Evolutionary conservation across 306 rosid genomes (phyloP).

Genomic region (Castanospermum australe): DNA sequence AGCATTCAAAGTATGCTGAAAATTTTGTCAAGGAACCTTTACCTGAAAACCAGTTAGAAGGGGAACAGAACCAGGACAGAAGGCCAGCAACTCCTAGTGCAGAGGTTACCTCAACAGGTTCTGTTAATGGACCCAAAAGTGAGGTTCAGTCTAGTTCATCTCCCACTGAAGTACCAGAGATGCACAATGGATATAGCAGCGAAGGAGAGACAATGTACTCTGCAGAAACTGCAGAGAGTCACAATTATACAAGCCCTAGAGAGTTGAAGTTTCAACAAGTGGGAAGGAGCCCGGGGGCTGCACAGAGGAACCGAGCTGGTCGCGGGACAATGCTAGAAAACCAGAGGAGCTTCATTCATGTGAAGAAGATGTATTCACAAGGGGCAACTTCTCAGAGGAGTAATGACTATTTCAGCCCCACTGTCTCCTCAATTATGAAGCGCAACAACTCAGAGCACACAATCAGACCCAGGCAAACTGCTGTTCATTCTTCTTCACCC

Average conservation of each 20-base stretch:
- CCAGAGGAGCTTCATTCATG: slow-evolving; percentile 78
- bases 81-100: slow-evolving; percentile 32
- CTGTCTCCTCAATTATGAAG: slow-evolving; percentile 94
- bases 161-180: slow-evolving; percentile 47
- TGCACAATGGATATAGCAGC: slow-evolving; percentile 74
- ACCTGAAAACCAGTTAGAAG: slow-evolving; percentile 44
- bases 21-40: slow-evolving; percentile 39
- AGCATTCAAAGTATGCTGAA: slow-evolving; percentile 44
- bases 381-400: slow-evolving; percentile 91
- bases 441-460: slow-evolving; percentile 65
- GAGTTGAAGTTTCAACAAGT: slow-evolving; percentile 73
- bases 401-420: slow-evolving; percentile 90
- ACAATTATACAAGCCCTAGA: slow-evolving; percentile 81
- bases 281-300: slow-evolving; percentile 85
- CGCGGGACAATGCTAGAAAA: slow-evolving; percentile 61
- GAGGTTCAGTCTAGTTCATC: slow-evolving; percentile 85
- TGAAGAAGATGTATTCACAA: slow-evolving; percentile 82
- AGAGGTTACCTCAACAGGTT: slow-evolving; percentile 76
- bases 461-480: slow-evolving; percentile 63
- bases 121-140: slow-evolving; percentile 67
- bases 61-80: slow-evolving; percentile 34
- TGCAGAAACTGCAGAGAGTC: slow-evolving; percentile 95
- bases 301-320: slow-evolving; percentile 63
- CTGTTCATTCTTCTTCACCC: slow-evolving; percentile 91
- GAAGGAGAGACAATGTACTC: slow-evolving; percentile 99